A percentile compares a stretch with the other conserved stretches of the same genome.
Conservation (phyloP, 1,139 yeast genomes). For the Pichia sp. region DNA sequence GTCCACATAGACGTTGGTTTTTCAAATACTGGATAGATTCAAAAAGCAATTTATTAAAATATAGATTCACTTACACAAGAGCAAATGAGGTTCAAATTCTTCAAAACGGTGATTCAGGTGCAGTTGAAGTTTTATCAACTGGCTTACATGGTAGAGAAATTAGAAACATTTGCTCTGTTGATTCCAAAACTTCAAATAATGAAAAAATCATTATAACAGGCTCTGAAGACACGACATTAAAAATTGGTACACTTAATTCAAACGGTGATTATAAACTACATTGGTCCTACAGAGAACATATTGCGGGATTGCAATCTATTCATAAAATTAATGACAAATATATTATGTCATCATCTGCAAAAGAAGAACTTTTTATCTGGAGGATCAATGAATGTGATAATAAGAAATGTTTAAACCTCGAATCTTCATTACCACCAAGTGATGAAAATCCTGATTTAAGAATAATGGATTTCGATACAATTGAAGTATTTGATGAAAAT, state of each 20-base stretch:
- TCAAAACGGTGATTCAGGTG: constrained; percentile 18
- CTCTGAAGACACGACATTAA: constrained; percentile 81
- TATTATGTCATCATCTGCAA: constrained; percentile 70
- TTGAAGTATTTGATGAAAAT: constrained; percentile 21
- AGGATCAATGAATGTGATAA: constrained; percentile 53
- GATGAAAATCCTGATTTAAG: constrained; percentile 68
- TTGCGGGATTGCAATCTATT: constrained; percentile 78
- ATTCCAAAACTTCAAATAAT: constrained; percentile 20
- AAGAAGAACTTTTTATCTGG: constrained; percentile 88
- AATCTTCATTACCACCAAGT: constrained; percentile 42
- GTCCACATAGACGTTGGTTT: constrained; percentile 82
- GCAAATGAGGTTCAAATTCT: constrained; percentile 39
- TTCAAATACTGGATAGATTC: constrained; percentile 30
- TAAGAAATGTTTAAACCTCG: constrained; percentile 40
- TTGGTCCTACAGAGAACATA: constrained; percentile 73
- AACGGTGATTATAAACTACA: constrained; percentile 39
- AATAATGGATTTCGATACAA: constrained; percentile 72
- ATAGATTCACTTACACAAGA: constrained; percentile 47
- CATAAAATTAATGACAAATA: constrained; percentile 51
- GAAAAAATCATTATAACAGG: constrained; percentile 56
- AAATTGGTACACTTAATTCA: constrained; percentile 42
- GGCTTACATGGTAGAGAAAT: constrained; percentile 93
- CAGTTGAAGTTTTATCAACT: constrained; percentile 32
- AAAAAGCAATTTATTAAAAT: constrained; percentile 6
- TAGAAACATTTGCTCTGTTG: constrained; percentile 53